A percentile compares a stretch with the other conserved stretches of the same genome.
These are phyloP conservation scores for Ophiobolus disseminans DNA, from an alignment of 2,329 filamentous ascomycete species.

Conservation along the genomic window DNA sequence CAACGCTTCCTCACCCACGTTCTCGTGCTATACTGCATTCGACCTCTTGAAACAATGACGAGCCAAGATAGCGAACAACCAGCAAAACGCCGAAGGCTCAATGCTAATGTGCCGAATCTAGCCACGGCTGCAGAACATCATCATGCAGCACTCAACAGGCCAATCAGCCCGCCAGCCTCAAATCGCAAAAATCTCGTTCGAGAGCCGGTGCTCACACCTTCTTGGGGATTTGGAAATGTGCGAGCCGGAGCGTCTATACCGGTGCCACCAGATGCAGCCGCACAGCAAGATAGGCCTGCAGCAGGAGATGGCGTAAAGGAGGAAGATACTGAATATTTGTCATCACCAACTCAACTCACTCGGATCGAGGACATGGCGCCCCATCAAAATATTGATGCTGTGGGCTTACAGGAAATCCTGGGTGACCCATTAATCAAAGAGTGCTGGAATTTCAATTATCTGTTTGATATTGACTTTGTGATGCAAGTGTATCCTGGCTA, in stretches of 20 bases:
- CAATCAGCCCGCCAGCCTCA: slow-evolving; percentile 40
- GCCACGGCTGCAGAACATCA: slow-evolving; percentile 2
- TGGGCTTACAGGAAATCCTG: slow-evolving; percentile 72
- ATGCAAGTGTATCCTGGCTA: slow-evolving; percentile 51
- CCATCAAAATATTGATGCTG: slow-evolving; percentile 68
- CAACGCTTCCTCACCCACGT: no score
- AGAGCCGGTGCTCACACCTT: slow-evolving; percentile 6
- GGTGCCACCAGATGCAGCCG: not conserved
- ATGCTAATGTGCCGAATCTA: slow-evolving; percentile 6
- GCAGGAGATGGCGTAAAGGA: not conserved
- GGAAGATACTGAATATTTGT: slow-evolving; percentile 33
- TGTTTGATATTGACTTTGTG: slow-evolving; percentile 69
- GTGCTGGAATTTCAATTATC: slow-evolving; percentile 74
- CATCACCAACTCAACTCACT: slow-evolving; percentile 76
- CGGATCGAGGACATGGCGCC: slow-evolving; percentile 69
- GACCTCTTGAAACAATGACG: slow-evolving; percentile 17
- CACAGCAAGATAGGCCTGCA: not conserved
- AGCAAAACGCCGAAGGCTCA: slow-evolving; percentile 39
- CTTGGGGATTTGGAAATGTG: slow-evolving; percentile 26
- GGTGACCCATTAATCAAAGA: slow-evolving; percentile 76
- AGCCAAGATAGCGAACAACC: slow-evolving; percentile 16
- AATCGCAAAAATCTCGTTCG: slow-evolving; percentile 15
- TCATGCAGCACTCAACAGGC: slow-evolving; percentile 16
- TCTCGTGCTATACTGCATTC: no score
- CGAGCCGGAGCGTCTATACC: slow-evolving; percentile 8